These are phyloP conservation scores for Myxozyma udenii DNA, from an alignment of 805 yeast genomes.

Conservation along the genomic window DNA sequence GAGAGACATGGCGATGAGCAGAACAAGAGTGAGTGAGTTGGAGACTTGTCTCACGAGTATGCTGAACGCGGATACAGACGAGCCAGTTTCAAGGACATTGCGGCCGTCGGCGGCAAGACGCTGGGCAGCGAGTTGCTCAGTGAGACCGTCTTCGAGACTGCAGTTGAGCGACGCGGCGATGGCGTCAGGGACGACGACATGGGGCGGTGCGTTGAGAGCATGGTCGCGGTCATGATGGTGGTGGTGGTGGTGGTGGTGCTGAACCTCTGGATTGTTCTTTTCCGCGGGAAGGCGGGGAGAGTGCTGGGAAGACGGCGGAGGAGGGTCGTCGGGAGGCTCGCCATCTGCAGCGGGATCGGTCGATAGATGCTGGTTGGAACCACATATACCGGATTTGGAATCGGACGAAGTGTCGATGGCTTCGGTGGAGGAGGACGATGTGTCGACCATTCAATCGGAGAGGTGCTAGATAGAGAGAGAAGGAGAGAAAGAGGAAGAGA, in stretches of 20 bases:
- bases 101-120: constrained; percentile 48
- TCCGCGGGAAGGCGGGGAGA: background rate
- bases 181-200: constrained; percentile 12
- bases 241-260: constrained; percentile 1
- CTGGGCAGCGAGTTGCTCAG: constrained; percentile 38
- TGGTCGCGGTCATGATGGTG: constrained; percentile 14
- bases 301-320: constrained; percentile 17
- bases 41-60: constrained; percentile 66
- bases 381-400: constrained; percentile 29
- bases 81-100: constrained; percentile 62
- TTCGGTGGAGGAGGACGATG: constrained; percentile 22
- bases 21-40: constrained; percentile 71
- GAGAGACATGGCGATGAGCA: constrained; percentile 41
- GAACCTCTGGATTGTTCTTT: background rate
- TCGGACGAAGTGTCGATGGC: constrained; percentile 26
- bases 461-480: background rate
- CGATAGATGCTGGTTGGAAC: constrained; percentile 9
- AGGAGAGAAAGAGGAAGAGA: background rate
- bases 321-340: constrained; percentile 25
- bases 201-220: constrained; percentile 21
- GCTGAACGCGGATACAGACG: constrained; percentile 49
- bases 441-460: constrained; percentile 21
- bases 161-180: constrained; percentile 18
- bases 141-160: constrained; percentile 48
- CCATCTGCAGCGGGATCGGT: background rate